These are phyloP conservation scores for Taiozyma onychis DNA, from an alignment of 1,139 yeast species.

Conservation along the genomic window DNA sequence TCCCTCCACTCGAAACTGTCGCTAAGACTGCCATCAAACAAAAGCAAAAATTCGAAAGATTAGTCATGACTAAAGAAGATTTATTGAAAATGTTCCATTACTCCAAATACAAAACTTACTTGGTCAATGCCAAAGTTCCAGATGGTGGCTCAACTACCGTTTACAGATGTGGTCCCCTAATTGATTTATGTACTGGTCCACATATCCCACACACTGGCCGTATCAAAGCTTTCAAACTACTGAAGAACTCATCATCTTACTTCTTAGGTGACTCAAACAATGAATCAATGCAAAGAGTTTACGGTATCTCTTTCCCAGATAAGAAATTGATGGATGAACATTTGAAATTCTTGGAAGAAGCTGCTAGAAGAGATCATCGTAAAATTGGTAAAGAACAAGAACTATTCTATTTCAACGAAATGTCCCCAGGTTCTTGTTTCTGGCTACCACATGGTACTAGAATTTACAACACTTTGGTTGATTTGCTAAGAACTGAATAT, in stretches of 20 bases:
- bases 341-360: conserved; percentile 91
- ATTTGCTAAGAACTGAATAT: conserved; percentile 75
- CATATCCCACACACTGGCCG: conserved; percentile 98
- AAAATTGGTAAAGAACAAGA: conserved; percentile 96
- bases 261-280: conserved; percentile 90
- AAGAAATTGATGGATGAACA: conserved; percentile 96
- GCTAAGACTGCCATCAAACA: conserved; percentile 92
- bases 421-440: conserved; percentile 97
- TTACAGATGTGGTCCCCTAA: conserved; percentile 96
- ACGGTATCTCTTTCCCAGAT: conserved; percentile 99
- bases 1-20: conserved; percentile 76
- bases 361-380: conserved; percentile 96
- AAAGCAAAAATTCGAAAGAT: conserved; percentile 92
- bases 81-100: conserved; percentile 89
- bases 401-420: conserved; percentile 87
- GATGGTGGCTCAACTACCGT: conserved; percentile 96
- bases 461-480: conserved; percentile 81
- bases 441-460: conserved; percentile 99
- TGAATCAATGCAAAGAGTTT: conserved; percentile 94
- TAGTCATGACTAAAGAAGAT: conserved; percentile 88
- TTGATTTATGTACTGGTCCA: conserved; percentile 97
- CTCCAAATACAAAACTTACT: conserved; percentile 91
- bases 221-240: conserved; percentile 88
- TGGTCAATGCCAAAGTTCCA: conserved; percentile 84
- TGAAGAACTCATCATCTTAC: conserved; percentile 95